Conservation (phyloP, 371 early-diverging fungal genomes). For the Polyrhizophydium stewartii region DNA sequence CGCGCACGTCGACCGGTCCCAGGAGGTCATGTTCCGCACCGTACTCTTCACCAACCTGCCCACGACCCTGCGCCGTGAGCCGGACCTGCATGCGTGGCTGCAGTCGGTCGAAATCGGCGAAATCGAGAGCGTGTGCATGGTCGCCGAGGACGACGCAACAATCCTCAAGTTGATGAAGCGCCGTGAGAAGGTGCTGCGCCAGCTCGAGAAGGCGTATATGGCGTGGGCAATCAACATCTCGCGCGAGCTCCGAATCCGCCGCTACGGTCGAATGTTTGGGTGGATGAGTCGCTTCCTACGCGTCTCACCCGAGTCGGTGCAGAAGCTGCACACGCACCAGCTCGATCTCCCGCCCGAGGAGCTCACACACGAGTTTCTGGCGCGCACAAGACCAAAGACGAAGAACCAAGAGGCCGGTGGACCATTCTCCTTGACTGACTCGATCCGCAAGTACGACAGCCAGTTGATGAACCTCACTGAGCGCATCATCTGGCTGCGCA, state of each 20-base stretch:
- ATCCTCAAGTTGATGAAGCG: slow-evolving; percentile 16
- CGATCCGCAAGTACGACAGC: not conserved
- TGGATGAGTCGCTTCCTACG: too few relatives aligned
- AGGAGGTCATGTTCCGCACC: slow-evolving; percentile 31
- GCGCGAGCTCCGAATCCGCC: not conserved
- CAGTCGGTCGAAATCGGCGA: slow-evolving; percentile 28
- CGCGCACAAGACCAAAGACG: slow-evolving; percentile 10
- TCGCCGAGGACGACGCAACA: slow-evolving; percentile 15
- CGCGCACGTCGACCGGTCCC: slow-evolving; percentile 19
- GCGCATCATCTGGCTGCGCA: not conserved
- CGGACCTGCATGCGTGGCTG: slow-evolving; percentile 28
- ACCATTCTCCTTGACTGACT: not conserved
- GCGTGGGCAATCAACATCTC: slow-evolving; percentile 31
- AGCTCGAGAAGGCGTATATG: slow-evolving; percentile 36
- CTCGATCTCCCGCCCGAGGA: slow-evolving; percentile 9
- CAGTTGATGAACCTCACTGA: not conserved
- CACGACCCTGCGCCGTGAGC: slow-evolving; percentile 19
- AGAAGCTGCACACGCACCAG: slow-evolving; percentile 13
- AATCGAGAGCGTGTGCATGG: slow-evolving; percentile 26
- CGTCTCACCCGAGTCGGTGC: slow-evolving; percentile 8
- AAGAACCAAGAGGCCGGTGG: not conserved
- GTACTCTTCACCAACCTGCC: slow-evolving; percentile 37
- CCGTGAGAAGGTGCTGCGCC: slow-evolving; percentile 15
- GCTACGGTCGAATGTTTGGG: not conserved
- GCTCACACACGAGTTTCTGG: slow-evolving; percentile 7